Evolutionary conservation across 805 yeast species (phyloP), one percentile per base, ranked within the genome.

Genomic region (Candida tibetensis): DNA sequence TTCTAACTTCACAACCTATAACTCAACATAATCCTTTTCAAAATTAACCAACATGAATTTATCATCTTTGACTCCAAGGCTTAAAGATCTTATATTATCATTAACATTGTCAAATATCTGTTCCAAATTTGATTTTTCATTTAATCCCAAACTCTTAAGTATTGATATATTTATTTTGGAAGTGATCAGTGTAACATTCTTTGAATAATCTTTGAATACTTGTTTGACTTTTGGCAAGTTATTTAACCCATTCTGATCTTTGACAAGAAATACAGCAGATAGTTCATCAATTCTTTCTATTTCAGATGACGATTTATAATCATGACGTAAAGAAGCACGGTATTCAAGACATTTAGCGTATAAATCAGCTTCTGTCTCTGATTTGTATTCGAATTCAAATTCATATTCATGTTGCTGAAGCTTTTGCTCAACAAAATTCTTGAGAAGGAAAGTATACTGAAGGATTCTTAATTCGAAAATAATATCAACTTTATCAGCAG

Each of bases 41-140:
- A 60, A 65, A 43, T 66, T 66, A 13, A 66, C 51, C 48, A 69
- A 49, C 45, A 58, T 48, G 45, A 64, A 69, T 29, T 56, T 54
- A 23, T 58, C 60, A 41, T 68, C 72, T 39, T 54, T 46, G 32
- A 47, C 47, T 10, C 52, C 53, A 26, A 55, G 46, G 28, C 64
- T 54, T 30, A 69, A 57, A 13, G 39, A 40, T 13, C 40, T 51
- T 34, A 69, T 58, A 45, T 66, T 66, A 3, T 45, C 39, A 37
- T 58, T 55, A 10, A 64, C 68, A 22, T 49, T 50, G 14, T 50
- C 50, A 23, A 66, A 49, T 30, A 66, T 58, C 7, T 36, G 36
- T 43, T 69, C 69, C 32, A 69, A 48, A 22, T 56, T 57, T 2
- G 71, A 64, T 16, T 37, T 46, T 8, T 48, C 45, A 13, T 45